Conservation (phyloP, 345 rosid genomes). For the Moricandia moricandioides region DNA sequence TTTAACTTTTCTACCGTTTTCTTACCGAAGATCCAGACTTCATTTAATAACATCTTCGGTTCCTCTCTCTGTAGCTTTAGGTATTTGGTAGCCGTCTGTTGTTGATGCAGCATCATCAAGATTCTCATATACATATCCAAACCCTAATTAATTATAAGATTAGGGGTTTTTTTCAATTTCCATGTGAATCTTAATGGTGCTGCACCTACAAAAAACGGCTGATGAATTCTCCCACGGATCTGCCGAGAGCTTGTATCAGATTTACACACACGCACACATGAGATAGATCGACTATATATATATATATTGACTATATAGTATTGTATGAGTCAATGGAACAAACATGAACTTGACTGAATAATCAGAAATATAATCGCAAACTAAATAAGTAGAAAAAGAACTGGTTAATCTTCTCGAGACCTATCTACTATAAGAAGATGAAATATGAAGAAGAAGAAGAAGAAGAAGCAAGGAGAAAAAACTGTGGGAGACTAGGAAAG, state of each 20-base stretch:
- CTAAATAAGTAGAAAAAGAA: neutral
- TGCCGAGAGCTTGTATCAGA: neutral
- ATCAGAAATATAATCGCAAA: neutral
- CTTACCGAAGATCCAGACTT: conserved; percentile 23
- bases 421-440: neutral
- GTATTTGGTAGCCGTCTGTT: conserved; percentile 51
- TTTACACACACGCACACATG: neutral
- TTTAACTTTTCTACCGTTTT: neutral
- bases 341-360: neutral
- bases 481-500: conserved; percentile 12
- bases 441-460: neutral
- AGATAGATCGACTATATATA: neutral
- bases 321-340: neutral
- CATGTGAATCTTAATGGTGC: conserved; percentile 99
- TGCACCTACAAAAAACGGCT: conserved; percentile 76
- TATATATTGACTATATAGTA: neutral
- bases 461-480: neutral
- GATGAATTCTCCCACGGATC: conserved; percentile 38
- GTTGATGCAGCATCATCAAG: conserved; percentile 99
- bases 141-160: conserved; percentile 19
- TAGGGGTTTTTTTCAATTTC: conserved; percentile 7
- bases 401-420: neutral
- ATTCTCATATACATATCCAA: conserved; percentile 65
- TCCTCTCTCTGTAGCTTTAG: neutral
- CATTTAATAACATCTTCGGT: neutral